A percentile compares a stretch with the other conserved stretches of the same genome.
Conservation (phyloP, 2,329 filamentous ascomycete species). For the Parastagonospora nodorum region DNA sequence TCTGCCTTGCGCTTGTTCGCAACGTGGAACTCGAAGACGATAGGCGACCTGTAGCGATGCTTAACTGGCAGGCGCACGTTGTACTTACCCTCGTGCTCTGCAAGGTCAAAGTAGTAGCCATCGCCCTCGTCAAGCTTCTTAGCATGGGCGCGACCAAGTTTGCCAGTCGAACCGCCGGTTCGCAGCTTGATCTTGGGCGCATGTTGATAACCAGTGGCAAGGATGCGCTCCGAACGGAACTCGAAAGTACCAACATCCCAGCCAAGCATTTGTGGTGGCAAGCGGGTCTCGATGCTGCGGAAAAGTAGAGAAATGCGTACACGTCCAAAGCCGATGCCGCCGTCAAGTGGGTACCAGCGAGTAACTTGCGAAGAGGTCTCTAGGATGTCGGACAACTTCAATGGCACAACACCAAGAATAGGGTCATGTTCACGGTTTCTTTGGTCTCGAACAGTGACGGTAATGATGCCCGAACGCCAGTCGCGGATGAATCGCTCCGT, state of each 20-base stretch:
- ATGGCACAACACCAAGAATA: constrained; percentile 86
- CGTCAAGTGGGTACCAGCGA: constrained; percentile 95
- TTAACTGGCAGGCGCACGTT: constrained; percentile 82
- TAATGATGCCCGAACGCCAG: constrained; percentile 87
- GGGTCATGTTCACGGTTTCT: constrained; percentile 92
- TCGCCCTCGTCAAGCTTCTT: constrained; percentile 63
- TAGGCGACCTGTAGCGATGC: constrained; percentile 84
- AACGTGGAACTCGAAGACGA: constrained; percentile 84
- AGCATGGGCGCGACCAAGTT: constrained; percentile 68
- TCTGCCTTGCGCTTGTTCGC: constrained; percentile 71
- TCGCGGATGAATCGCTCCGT: constrained; percentile 92
- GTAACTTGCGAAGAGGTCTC: constrained; percentile 85
- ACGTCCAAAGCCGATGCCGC: constrained; percentile 87
- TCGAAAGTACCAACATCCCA: constrained; percentile 97
- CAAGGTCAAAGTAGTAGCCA: constrained; percentile 64
- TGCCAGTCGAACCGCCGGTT: constrained; percentile 82
- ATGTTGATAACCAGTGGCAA: constrained; percentile 65
- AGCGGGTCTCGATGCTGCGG: constrained; percentile 81
- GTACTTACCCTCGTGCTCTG: constrained; percentile 55
- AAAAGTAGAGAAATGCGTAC: constrained; percentile 88
- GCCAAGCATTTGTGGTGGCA: constrained; percentile 84
- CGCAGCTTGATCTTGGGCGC: constrained; percentile 73
- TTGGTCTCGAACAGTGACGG: constrained; percentile 84
- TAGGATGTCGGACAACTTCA: constrained; percentile 87
- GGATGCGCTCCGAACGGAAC: constrained; percentile 74